A percentile compares a stretch with the other conserved stretches of the same genome.
Conservation (phyloP, 345 rosid genomes). For the Salix arbutifolia region DNA sequence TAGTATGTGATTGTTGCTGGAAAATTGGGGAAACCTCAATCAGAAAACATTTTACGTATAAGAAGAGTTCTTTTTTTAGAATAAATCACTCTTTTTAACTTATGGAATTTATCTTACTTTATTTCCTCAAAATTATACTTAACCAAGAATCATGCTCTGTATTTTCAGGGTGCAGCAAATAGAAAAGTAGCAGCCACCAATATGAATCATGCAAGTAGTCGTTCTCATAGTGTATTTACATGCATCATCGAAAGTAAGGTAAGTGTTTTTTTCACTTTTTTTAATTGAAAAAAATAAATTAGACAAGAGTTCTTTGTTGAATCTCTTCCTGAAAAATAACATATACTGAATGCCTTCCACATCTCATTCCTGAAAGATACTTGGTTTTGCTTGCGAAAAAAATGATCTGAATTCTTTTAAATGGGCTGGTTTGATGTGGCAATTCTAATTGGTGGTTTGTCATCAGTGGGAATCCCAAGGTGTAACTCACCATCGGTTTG, state of each 20-base stretch:
- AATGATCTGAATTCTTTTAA: background rate
- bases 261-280: background rate
- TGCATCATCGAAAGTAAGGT: conserved; percentile 95
- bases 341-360: background rate
- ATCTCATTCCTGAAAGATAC: background rate
- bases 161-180: conserved; percentile 85
- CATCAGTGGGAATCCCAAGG: conserved; percentile 96
- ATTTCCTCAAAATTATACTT: conserved; percentile 1
- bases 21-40: background rate
- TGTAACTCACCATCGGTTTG: conserved; percentile 90
- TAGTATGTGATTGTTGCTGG: background rate
- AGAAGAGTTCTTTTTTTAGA: background rate
- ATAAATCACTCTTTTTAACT: background rate
- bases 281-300: background rate
- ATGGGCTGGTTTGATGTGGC: background rate
- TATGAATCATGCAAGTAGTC: conserved; percentile 97
- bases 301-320: background rate
- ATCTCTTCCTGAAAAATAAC: background rate
- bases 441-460: conserved; percentile 14
- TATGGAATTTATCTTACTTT: background rate
- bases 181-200: conserved; percentile 98
- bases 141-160: background rate
- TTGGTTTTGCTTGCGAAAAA: background rate
- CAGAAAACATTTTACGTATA: background rate
- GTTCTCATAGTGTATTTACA: conserved; percentile 97